Evolutionary conservation across 352 stramenopile genomes (phyloP), one percentile per base, ranked within the genome.

Genomic region (Globisporangium spinosum): DNA sequence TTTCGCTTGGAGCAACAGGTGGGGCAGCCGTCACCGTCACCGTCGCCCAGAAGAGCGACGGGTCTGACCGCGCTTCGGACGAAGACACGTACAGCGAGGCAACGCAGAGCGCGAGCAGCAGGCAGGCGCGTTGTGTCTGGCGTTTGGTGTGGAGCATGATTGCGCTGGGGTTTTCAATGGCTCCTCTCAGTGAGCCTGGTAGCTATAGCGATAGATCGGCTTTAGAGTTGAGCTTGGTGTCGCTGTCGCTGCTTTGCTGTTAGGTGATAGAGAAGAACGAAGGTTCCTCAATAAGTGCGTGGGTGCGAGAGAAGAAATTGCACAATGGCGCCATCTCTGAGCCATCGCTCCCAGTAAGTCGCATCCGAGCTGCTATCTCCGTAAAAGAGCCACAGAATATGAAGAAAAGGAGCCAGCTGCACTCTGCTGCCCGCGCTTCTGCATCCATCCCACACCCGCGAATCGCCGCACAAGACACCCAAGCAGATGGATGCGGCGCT

Each of bases 251-350:
- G 27, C 23, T 22, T n/a, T 59, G 15, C 54, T 59, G 51, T 5
- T n/a, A 40, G 54, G 34, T 20, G 15, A 60, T 60, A 60, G 55
- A 60, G 55, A 60, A 43, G 55, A 60, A 60, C 29, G 55, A n/a
- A 20, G 27, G 55, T 60, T 43, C 55, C 55, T 60, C 55, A 60
- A 60, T 60, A 40, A 17, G 23, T 27, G 55, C 55, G 55, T 8
- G 55, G 6, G 54, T 58, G 54, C 40, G 25, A 13, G 55, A 27
- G 17, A 3, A 3, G 27, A 60, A 60, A 60, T 60, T 60, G 55
- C 27, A 12, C n/a, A 60, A 60, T 60, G 55, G 7, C 54, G 0
- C 27, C 15, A 35, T 22, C 13, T n/a, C 2, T 58, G 25, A 17
- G 12, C 13, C 13, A 38, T 35, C 12, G 25, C 22, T 58, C 22